Base-by-base conservation (phyloP, 1,284 basidiomycete species). In the Meripilus lineatus region DNA sequence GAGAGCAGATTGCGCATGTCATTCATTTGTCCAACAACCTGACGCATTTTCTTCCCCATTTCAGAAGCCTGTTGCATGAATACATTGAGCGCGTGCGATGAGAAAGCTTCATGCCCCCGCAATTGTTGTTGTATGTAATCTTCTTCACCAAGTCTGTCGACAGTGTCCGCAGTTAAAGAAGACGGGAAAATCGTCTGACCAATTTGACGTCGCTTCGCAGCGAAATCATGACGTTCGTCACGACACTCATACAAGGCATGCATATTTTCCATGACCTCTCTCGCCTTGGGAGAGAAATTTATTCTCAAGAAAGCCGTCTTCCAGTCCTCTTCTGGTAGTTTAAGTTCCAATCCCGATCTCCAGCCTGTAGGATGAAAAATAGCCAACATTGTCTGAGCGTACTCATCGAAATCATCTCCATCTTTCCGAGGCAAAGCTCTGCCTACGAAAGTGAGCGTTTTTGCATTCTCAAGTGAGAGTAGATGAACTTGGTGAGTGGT, bases 211-310 rank as follows among this genome's bases (percentile, higher is more conserved):
- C 50, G 15, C 20, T 47, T 41, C 10, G 45, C 44, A 35, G 44
- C 32, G 45, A 43, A 60, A 40, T 59, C 55, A 46, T 59, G 51
- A 30, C 55, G 26, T n/a, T 53, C 53, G 50, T 58, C 55, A 24
- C 47, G 38, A 32, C 55, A 58, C 41, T 58, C 55, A 49, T 59
- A 56, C n/a, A 37, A 36, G 2, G 58, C 38, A 33, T 59, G 35
- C 25, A 57, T 51, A 30, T 44, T 44, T 7, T 49, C 48, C 46
- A 57, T 53, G 1, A 52, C 18, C 8, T 54, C 38, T 20, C 7
- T 4, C 18, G 52, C 41, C 11, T 48, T 15, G n/a, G 30, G 11
- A 15, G 44, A 47, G 40, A 58, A 56, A 25, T 1, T 6, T 44
- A 48, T 36, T 6, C 0, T 5, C 11, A 23, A 21, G 34, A 56